Percentiles rank a stretch among this genome's conserved stretches.
Evolutionary conservation across 345 rosid species (phyloP).

Genomic region (Capsella bursapastoris): DNA sequence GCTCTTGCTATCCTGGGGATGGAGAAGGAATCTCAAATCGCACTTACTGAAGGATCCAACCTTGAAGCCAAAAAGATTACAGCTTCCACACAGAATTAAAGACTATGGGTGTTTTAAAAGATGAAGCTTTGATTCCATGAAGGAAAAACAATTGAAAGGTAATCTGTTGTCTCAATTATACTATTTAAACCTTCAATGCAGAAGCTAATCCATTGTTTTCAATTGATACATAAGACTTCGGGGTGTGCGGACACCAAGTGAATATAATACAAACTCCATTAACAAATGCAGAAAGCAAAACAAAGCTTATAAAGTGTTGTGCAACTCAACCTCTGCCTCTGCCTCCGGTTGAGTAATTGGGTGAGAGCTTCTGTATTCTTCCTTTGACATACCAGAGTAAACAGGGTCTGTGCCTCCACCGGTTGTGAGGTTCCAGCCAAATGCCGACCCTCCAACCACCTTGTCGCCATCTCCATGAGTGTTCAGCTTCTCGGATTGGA

Average conservation of each 20-base stretch:
- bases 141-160: background rate
- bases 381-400: slow-evolving; percentile 74
- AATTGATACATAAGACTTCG: slow-evolving; percentile 26
- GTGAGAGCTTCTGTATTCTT: slow-evolving; percentile 63
- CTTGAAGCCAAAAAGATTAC: slow-evolving; percentile 58
- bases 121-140: background rate
- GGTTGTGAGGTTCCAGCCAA: slow-evolving; percentile 92
- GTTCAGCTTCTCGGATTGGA: slow-evolving; percentile 45
- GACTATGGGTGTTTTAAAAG: slow-evolving; percentile 12
- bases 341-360: slow-evolving; percentile 32
- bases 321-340: slow-evolving; percentile 17
- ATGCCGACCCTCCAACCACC: slow-evolving; percentile 78
- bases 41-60: slow-evolving; percentile 69
- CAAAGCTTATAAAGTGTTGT: background rate
- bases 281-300: background rate
- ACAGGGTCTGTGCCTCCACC: slow-evolving; percentile 48
- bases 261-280: slow-evolving; percentile 21
- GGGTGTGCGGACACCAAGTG: background rate
- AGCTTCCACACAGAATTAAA: slow-evolving; percentile 26
- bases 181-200: background rate
- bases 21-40: slow-evolving; percentile 73
- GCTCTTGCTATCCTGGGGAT: slow-evolving; percentile 66
- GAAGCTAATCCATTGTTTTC: slow-evolving; percentile 24
- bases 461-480: slow-evolving; percentile 42
- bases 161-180: background rate